These are phyloP conservation scores for Chalciporus piperatoides DNA, from an alignment of 1,284 basidiomycete species.

Conservation along the genomic window DNA sequence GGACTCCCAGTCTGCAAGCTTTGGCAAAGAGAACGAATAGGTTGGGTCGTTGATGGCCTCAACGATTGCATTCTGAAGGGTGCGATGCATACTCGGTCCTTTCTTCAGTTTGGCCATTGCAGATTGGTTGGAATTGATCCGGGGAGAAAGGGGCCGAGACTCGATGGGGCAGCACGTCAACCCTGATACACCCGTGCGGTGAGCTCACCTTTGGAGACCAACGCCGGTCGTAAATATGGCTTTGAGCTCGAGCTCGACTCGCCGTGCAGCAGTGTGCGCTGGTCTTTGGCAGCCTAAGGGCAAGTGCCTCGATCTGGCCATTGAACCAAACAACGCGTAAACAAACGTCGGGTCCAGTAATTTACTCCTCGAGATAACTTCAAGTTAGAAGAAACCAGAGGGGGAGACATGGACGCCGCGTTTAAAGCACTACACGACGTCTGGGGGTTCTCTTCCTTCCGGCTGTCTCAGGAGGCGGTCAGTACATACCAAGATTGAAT, in stretches of 20 bases:
- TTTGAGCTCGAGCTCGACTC: background rate
- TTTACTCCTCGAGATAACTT: too few species aligned
- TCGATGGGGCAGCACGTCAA: background rate
- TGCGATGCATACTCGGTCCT: constrained; percentile 10
- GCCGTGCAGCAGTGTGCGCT: background rate
- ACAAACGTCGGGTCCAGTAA: background rate
- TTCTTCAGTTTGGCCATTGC: constrained; percentile 25
- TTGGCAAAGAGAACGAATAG: constrained; percentile 29
- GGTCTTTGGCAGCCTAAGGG: too few species aligned
- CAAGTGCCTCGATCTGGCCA: too few species aligned
- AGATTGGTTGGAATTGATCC: background rate
- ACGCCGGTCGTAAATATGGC: background rate
- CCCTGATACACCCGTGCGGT: background rate
- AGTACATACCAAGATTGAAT: background rate
- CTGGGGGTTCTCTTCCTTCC: constrained; percentile 26
- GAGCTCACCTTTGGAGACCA: constrained; percentile 1
- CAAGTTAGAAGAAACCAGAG: background rate
- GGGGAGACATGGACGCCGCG: constrained; percentile 32
- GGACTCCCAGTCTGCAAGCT: constrained; percentile 31
- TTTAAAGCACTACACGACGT: constrained; percentile 24
- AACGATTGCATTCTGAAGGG: constrained; percentile 26
- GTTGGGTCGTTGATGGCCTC: constrained; percentile 28
- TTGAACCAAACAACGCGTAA: constrained; percentile 15
- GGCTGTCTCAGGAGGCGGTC: constrained; percentile 37
- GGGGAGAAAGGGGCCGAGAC: background rate